phyloP scores from a whole-genome alignment of 148 eudicot species.

The Camellia sinensis region DNA sequence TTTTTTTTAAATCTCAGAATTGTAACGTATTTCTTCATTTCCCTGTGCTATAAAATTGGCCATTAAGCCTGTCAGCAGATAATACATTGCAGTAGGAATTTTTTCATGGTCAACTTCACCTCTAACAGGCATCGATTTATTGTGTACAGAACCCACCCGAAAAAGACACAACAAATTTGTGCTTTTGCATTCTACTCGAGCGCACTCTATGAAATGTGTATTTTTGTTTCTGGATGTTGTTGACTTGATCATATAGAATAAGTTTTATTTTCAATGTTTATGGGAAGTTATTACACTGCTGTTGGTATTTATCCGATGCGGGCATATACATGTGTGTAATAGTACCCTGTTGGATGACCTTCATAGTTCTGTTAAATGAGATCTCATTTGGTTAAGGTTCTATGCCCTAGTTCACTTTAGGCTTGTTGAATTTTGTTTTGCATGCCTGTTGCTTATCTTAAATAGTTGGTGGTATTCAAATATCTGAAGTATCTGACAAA shows the following conservation, averaged over 20 bases:
- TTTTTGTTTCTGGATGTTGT: background rate
- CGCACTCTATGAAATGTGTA: background rate
- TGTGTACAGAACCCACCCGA: background rate
- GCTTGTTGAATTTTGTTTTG: background rate
- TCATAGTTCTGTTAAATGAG: background rate
- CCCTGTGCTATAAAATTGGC: background rate
- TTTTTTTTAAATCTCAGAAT: background rate
- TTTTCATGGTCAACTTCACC: background rate
- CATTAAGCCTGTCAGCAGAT: no score
- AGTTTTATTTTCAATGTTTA: background rate
- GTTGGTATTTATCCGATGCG: no score
- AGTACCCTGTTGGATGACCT: background rate
- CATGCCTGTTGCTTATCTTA: background rate
- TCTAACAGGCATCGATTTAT: background rate
- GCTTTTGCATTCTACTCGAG: background rate
- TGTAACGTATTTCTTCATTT: background rate
- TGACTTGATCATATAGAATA: background rate
- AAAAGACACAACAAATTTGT: background rate
- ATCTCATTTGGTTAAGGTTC: background rate
- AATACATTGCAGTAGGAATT: background rate
- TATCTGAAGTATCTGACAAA: conserved; percentile 64
- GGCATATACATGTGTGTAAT: no score
- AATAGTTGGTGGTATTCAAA: conserved; percentile 20
- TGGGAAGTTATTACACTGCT: no score
- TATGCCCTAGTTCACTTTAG: no score